A percentile compares a stretch with the other conserved stretches of the same genome.
Conservation (phyloP, 257 asterid genomes). For the Eustoma russellianum region DNA sequence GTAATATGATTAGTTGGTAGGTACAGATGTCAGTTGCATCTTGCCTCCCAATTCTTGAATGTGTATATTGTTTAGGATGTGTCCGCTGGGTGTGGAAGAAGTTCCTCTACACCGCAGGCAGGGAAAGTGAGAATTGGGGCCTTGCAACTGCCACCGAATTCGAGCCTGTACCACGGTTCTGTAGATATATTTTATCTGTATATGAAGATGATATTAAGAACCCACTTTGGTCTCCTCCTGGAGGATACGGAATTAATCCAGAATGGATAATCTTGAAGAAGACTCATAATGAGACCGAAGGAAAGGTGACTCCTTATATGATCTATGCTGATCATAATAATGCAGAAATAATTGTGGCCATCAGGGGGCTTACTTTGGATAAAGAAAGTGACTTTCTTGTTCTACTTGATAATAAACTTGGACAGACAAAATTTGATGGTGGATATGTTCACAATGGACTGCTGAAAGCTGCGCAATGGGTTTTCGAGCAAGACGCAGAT, state of each 20-base stretch:
- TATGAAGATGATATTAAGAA: constrained; percentile 72
- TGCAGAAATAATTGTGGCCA: constrained; percentile 52
- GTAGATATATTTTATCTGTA: constrained; percentile 60
- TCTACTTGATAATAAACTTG: constrained; percentile 73
- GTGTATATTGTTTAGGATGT: constrained; percentile 93
- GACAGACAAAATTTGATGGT: constrained; percentile 87
- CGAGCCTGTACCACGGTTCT: constrained; percentile 73
- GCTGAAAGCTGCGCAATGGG: constrained; percentile 78
- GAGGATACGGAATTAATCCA: constrained; percentile 77
- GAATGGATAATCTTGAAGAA: constrained; percentile 56
- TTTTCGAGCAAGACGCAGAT: constrained; percentile 58
- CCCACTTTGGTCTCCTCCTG: constrained; percentile 76
- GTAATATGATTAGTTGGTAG: constrained; percentile 24
- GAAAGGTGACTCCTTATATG: constrained; percentile 75
- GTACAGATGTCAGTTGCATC: constrained; percentile 84
- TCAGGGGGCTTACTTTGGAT: constrained; percentile 87
- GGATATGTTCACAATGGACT: constrained; percentile 93
- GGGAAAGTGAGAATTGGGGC: constrained; percentile 93
- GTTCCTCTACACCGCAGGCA: constrained; percentile 78
- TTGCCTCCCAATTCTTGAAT: constrained; percentile 84
- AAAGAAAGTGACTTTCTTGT: constrained; percentile 72
- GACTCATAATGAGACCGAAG: constrained; percentile 46
- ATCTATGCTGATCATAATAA: constrained; percentile 74
- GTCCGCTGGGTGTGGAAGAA: constrained; percentile 97
- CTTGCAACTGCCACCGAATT: constrained; percentile 74